Conservation (phyloP, 495 filamentous ascomycete species). For the Aspergillus diversus region DNA sequence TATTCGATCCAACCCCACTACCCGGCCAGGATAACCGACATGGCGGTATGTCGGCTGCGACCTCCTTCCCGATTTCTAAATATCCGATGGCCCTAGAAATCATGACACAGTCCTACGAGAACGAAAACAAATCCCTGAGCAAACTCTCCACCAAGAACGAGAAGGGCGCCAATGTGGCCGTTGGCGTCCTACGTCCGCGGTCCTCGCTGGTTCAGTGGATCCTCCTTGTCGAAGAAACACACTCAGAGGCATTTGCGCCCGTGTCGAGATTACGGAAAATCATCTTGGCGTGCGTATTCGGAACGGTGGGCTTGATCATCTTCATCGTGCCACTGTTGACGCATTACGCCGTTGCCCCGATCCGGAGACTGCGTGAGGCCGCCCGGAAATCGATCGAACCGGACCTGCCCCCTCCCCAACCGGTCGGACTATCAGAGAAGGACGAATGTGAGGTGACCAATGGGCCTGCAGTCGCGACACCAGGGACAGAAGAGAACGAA, state of each 20-base stretch:
- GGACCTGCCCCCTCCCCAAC: constrained; percentile 33
- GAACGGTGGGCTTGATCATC: constrained; percentile 70
- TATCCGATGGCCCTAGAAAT: constrained; percentile 61
- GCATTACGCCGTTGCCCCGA: constrained; percentile 78
- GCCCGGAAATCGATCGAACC: constrained; percentile 76
- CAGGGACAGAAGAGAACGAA: background rate
- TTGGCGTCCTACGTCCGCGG: constrained; percentile 70
- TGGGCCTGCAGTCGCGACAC: background rate
- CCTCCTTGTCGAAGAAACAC: constrained; percentile 76
- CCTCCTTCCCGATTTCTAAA: constrained; percentile 57
- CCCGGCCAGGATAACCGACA: constrained; percentile 51
- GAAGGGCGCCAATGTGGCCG: constrained; percentile 62
- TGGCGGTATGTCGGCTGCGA: constrained; percentile 42
- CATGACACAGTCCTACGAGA: constrained; percentile 49
- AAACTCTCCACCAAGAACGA: constrained; percentile 72
- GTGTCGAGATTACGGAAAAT: constrained; percentile 74
- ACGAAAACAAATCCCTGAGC: constrained; percentile 64
- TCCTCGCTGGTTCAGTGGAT: constrained; percentile 75
- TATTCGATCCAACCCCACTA: constrained; percentile 43
- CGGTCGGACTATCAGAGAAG: constrained; percentile 11
- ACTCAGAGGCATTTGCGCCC: constrained; percentile 72
- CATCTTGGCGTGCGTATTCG: constrained; percentile 82
- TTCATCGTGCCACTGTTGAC: constrained; percentile 74
- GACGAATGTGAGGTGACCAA: background rate
- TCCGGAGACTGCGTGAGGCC: constrained; percentile 73